Evolutionary conservation across 2,329 filamentous ascomycete genomes (phyloP), one percentile per base, ranked within the genome.

Genomic region (Trichophyton benhamiae): DNA sequence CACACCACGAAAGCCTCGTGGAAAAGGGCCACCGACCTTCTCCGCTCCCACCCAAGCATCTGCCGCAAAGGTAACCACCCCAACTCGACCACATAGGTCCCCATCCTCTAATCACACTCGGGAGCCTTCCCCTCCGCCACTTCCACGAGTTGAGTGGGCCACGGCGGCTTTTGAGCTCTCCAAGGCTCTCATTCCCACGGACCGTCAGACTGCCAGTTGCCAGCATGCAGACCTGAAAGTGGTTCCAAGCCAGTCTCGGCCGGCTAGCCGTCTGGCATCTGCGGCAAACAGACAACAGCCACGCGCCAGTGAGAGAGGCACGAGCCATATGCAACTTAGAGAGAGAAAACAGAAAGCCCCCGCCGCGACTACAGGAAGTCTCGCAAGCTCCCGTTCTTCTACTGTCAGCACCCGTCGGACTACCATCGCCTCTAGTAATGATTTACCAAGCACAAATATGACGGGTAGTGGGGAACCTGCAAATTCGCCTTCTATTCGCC

Each of bases 1-100:
- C 2, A 73, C 79, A 3, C 73, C 77, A 6, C 81, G 75, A 68
- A 85, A 83, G 68, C 73, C 79, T 13, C 83, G 84, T 63, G 78
- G 80, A 13, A 81, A 82, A 22, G 72, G 80, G 33, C 70, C 77
- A 7, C 86, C 88, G 1, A 91, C 88, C 1, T 96, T 91, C 73
- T 90, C 85, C 1, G 89, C 91, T 1, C 89, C 91, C 0, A 97
- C 92, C 0, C 88, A 92, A 64, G 88, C 92, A 0, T 97, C 90
- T 48, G 84, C 85, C 1, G 89, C 90, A 25, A 95, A 89, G 73
- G 85, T 89, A 9, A 80, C 88, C 0, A 82, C 87, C 53, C 82
- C 86, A 1, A 77, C 84, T 7, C 87, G 84, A 64, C 77, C 88
- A 65, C 70, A 72, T 13, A 72, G 66, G 59, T 70, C 68, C 4